These are phyloP conservation scores for Stephania yunnanensis DNA, from an alignment of 164 flowering plant genomes.

Conservation along the genomic window DNA sequence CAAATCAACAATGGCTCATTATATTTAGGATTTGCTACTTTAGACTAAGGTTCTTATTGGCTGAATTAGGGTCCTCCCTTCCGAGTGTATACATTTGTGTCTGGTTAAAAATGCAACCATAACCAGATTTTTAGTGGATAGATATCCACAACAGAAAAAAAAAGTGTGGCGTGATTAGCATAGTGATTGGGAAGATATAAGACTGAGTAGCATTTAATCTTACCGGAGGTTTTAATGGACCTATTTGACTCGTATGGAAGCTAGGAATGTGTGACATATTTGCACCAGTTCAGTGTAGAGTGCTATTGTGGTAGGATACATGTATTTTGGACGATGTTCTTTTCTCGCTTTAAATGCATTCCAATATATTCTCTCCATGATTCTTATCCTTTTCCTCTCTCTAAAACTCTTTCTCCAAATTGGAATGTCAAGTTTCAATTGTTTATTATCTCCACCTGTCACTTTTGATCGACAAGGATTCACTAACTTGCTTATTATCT, in stretches of 20 bases:
- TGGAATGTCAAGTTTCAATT: too few species aligned
- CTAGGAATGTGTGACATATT: neutral
- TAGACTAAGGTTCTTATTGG: neutral
- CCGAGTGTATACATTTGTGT: too few species aligned
- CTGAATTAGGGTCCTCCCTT: neutral
- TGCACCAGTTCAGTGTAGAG: neutral
- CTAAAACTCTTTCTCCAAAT: too few species aligned
- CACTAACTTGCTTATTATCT: too few species aligned
- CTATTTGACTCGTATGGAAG: neutral
- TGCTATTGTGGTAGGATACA: too few species aligned
- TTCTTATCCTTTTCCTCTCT: too few species aligned
- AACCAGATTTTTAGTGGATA: neutral
- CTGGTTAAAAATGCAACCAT: neutral
- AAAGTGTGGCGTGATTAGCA: too few species aligned
- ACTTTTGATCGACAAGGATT: too few species aligned
- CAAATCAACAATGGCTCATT: neutral
- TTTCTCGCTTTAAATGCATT: too few species aligned
- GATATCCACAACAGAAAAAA: neutral
- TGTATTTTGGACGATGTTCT: too few species aligned
- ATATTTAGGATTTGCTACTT: neutral
- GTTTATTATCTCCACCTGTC: too few species aligned
- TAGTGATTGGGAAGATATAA: neutral
- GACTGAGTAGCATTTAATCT: neutral
- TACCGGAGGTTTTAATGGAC: neutral
- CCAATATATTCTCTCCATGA: too few species aligned